Evolutionary conservation across 2,329 filamentous ascomycete genomes (phyloP), one percentile per base, ranked within the genome.

Genomic region (Anisogramma anomala): DNA sequence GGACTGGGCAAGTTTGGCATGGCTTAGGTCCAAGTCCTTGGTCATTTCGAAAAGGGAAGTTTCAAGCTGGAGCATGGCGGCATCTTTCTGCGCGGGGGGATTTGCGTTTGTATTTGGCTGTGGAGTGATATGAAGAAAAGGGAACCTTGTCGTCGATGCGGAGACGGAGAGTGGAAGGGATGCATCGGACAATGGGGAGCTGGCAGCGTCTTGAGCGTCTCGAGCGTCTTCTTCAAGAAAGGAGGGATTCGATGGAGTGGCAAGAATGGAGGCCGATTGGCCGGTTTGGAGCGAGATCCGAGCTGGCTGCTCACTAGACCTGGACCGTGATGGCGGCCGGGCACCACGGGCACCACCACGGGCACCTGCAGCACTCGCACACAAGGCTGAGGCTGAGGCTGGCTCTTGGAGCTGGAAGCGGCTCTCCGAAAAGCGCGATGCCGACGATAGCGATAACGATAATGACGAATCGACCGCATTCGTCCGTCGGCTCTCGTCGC

Each of bases 11-110:
- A 72, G 60, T 18, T 58, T 62, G 6, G 65, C 60, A 42, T 73
- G 67, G 27, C 64, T 62, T 10, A 61, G 55, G 37, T 63, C 61
- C 20, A 75, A 64, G 18, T 69, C 63, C 25, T 57, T 55, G 13
- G 63, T 59, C 37, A 66, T 64, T 2, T 54, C 46, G 7, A 53
- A 56, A 20, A 75, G 57, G 5, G 58, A 54, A 4, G 54, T 48
- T 25, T 64, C 63, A n/a, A 74, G 57, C 40, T 63, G 62, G 2
- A 61, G 57, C 14, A 64, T 52, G 2, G 64, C 64, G 64, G 67
- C 71, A 2, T 64, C 63, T 3, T 43, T 31, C 36, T 55, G n/a
- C 55, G 33, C 53, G 57, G 3, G 60, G 55, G 4, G 55, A 19
- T 41, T 11, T 42, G 18, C 23, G 14, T 32, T 32, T 9, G 35